Evolutionary conservation across 2,329 filamentous ascomycete species (phyloP).

Genomic region (Ceratocystis cacaofunesta): DNA sequence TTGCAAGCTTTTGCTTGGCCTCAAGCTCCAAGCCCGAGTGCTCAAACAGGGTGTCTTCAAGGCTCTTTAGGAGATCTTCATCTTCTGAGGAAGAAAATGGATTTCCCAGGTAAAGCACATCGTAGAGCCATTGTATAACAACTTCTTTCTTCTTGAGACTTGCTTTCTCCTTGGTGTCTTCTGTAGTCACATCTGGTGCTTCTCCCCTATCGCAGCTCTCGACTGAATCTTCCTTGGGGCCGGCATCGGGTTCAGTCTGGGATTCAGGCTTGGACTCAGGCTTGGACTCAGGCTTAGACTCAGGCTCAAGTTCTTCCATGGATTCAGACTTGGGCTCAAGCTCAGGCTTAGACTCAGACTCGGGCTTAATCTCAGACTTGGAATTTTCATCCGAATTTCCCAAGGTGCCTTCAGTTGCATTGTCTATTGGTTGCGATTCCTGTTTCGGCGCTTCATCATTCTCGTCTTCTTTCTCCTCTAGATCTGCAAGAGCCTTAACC

Average conservation of each 20-base stretch:
- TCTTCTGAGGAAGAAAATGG: conserved; percentile 28
- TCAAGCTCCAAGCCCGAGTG: conserved; percentile 33
- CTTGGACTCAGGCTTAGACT: too few species aligned
- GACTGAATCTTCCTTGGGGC: background rate
- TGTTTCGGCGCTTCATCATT: conserved; percentile 10
- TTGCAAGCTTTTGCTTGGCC: conserved; percentile 29
- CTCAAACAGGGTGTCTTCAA: conserved; percentile 33
- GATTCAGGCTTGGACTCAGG: background rate
- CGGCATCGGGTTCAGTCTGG: background rate
- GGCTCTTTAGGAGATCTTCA: conserved; percentile 26
- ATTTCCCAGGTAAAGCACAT: conserved; percentile 36
- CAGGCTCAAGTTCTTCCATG: too few species aligned
- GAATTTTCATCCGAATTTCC: background rate
- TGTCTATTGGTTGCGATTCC: background rate
- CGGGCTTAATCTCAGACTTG: background rate
- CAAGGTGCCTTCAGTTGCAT: conserved; percentile 4
- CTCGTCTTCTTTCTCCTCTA: conserved; percentile 18
- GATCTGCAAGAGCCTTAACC: conserved; percentile 29
- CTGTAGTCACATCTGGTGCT: conserved; percentile 13
- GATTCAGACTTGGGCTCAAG: background rate
- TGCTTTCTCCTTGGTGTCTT: background rate
- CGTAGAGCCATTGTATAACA: conserved; percentile 46
- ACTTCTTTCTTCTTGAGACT: conserved; percentile 27
- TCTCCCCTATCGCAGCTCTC: background rate
- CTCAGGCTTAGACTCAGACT: background rate